Evolutionary conservation across 2,329 filamentous ascomycete species (phyloP).

Genomic region (Chaetoscypha palmicola): DNA sequence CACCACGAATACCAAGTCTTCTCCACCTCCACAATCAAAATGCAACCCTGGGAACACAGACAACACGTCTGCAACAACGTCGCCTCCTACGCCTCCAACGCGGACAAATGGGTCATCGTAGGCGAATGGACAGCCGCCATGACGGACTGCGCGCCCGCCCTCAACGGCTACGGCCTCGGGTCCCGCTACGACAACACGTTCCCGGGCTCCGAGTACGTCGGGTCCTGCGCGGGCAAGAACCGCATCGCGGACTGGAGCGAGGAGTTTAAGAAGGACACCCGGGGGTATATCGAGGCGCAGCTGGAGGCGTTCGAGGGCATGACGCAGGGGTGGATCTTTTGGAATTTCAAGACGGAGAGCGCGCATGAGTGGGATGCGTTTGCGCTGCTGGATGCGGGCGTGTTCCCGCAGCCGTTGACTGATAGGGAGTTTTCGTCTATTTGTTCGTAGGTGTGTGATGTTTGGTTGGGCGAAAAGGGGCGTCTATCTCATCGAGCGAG

Average conservation of each 20-base stretch:
- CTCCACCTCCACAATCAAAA: constrained; percentile 41
- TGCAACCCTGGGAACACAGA: constrained; percentile 46
- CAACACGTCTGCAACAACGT: constrained; percentile 49
- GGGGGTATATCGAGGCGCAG: constrained; percentile 48
- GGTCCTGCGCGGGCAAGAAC: constrained; percentile 47
- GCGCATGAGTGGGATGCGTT: constrained; percentile 48
- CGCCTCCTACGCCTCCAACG: constrained; percentile 38
- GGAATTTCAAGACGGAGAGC: constrained; percentile 51
- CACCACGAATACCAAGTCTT: constrained; percentile 66
- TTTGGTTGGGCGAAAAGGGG: not conserved
- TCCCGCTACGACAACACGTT: constrained; percentile 51
- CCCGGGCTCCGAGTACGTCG: constrained; percentile 39
- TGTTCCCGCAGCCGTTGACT: constrained; percentile 42
- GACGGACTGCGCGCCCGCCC: constrained; percentile 49
- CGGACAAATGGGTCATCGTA: constrained; percentile 60
- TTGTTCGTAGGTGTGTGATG: constrained; percentile 16
- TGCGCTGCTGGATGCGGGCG: constrained; percentile 39
- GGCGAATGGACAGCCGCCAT: constrained; percentile 64
- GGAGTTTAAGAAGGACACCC: constrained; percentile 38
- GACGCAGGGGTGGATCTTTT: constrained; percentile 49
- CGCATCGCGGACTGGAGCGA: constrained; percentile 39
- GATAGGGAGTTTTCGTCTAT: constrained; percentile 17
- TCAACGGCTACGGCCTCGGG: constrained; percentile 51
- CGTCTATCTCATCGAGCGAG: not conserved
- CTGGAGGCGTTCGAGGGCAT: constrained; percentile 43